Base-by-base conservation (phyloP, 768 basidiomycete species). In the Galerina marginata region DNA sequence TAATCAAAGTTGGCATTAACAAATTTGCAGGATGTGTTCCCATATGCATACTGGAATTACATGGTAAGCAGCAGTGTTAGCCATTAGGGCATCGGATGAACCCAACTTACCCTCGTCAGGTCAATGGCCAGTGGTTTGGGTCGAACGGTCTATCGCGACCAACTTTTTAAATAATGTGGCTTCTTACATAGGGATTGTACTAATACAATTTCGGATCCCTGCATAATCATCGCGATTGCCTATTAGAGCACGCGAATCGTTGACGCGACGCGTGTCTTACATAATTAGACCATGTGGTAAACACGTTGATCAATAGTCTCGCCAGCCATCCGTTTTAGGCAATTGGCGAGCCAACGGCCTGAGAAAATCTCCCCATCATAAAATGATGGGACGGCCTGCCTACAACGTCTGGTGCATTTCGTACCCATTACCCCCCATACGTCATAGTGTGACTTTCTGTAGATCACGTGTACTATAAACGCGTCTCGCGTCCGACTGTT, bases 21-120 rank as follows among this genome's bases (percentile, higher is more conserved):
- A 20, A 25, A 61, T 57, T 37, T 47, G 4, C 58, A 85, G 84
- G 83, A 86, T 62, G 55, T 91, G 29, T 91, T 92, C 79, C 89
- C 90, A n/a, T 81, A 79, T 72, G 86, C 81, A 9, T 94, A 94
- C 74, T 94, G 89, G 89, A 86, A 86, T 58, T 78, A 79, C 55
- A 91, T 90, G 88, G 89, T 88, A 67, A 69, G 74, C 62, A 11
- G 12, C 6, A 42, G 16, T 42, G 7, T 65, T 16, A 9, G 23
- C 36, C 38, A 4, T 49, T 43, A 45, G 38, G 51, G 25, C 20
- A 20, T 49, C 7, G 33, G 29, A 7, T 26, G 47, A 49, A 75
- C 71, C 60, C 81, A 62, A 79, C 81, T 43, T 69, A 73, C 39
- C 15, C 49, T 42, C 1, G 14, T 14, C 43, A 83, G 81, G 71